phyloP scores from a whole-genome alignment of 768 basidiomycete species.

The Polyporus arcularius region DNA sequence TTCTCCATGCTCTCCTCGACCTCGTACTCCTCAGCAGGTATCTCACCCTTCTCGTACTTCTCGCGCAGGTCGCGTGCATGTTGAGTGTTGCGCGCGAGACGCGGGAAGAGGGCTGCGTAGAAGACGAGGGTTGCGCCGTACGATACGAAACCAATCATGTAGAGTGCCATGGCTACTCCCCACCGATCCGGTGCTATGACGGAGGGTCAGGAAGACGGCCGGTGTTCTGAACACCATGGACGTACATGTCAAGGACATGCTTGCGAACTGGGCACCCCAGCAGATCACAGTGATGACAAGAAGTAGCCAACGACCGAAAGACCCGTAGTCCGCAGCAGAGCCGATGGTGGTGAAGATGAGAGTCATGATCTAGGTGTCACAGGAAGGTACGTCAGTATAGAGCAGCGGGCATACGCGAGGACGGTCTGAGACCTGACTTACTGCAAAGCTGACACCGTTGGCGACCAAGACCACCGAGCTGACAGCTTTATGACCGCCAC shows the following conservation, averaged over 20 bases:
- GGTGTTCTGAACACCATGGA: neutral
- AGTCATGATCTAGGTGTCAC: slow-evolving; percentile 64
- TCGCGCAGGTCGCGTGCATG: slow-evolving; percentile 57
- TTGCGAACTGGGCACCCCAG: slow-evolving; percentile 81
- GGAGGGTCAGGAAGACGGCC: neutral
- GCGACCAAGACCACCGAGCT: slow-evolving; percentile 76
- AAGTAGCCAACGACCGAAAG: slow-evolving; percentile 79
- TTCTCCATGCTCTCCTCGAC: slow-evolving; percentile 77
- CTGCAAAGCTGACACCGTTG: slow-evolving; percentile 75
- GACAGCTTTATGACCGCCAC: slow-evolving; percentile 68
- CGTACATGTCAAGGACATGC: slow-evolving; percentile 71
- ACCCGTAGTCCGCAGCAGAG: slow-evolving; percentile 72
- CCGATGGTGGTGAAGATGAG: slow-evolving; percentile 75
- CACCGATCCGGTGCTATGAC: slow-evolving; percentile 58
- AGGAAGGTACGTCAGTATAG: neutral
- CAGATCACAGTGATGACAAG: slow-evolving; percentile 69
- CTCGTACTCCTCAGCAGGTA: slow-evolving; percentile 65
- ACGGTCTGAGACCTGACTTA: slow-evolving; percentile 31
- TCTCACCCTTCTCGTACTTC: slow-evolving; percentile 60
- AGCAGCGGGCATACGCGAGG: no score
- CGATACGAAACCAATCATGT: slow-evolving; percentile 76
- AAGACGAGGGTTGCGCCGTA: slow-evolving; percentile 85
- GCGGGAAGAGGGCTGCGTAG: slow-evolving; percentile 76
- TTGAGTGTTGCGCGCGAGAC: slow-evolving; percentile 76
- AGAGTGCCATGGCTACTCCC: slow-evolving; percentile 76